A percentile compares a stretch with the other conserved stretches of the same genome.
phyloP scores from a whole-genome alignment of 805 yeast species.

The Candida xyloterini region DNA sequence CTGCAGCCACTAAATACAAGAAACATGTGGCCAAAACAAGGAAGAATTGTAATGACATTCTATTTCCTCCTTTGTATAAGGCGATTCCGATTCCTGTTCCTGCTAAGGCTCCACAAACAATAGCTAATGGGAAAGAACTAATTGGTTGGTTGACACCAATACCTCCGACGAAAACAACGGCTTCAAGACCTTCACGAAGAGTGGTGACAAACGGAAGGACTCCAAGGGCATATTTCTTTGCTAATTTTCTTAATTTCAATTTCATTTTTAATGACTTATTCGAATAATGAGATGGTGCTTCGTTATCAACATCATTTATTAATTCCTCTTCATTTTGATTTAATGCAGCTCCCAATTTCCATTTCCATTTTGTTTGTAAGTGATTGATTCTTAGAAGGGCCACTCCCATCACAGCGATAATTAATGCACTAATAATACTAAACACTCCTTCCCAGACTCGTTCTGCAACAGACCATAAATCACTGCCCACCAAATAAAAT shows the following conservation, averaged over 20 bases:
- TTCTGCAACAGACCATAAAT: constrained; percentile 85
- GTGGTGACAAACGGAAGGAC: constrained; percentile 83
- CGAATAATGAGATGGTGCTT: constrained; percentile 21
- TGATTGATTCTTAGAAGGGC: constrained; percentile 78
- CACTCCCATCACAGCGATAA: constrained; percentile 84
- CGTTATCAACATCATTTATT: constrained; percentile 15
- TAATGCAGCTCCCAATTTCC: constrained; percentile 40
- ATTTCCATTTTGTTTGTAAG: constrained; percentile 77
- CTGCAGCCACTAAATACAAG: constrained; percentile 81
- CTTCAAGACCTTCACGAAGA: constrained; percentile 86
- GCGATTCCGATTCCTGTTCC: constrained; percentile 65
- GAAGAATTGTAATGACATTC: constrained; percentile 71
- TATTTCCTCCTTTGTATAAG: constrained; percentile 76
- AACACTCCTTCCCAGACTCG: constrained; percentile 86
- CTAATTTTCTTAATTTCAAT: constrained; percentile 34
- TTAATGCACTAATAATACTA: constrained; percentile 70
- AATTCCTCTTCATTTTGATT: constrained; percentile 18
- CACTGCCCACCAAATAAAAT: constrained; percentile 76
- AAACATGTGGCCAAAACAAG: constrained; percentile 74
- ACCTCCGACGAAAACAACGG: constrained; percentile 89
- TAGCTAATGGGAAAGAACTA: constrained; percentile 62
- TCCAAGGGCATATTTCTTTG: constrained; percentile 64
- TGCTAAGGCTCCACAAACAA: constrained; percentile 50
- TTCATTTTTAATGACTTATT: constrained; percentile 11
- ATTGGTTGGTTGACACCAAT: constrained; percentile 73